Base-by-base conservation (phyloP, 164 flowering plant species). In the Echeveria elegans region DNA sequence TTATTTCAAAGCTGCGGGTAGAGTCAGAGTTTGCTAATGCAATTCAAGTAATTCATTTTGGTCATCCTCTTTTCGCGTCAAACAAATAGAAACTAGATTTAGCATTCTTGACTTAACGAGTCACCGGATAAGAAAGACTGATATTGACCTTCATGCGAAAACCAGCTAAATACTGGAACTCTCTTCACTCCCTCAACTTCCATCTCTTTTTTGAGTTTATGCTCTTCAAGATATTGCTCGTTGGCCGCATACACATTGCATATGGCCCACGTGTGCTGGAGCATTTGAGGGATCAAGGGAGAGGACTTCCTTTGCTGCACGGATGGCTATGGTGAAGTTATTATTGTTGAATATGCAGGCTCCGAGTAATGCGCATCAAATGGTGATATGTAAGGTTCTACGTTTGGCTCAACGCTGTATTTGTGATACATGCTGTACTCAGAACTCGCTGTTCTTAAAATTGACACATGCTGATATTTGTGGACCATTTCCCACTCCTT, bases 91-190 rank as follows among this genome's bases (percentile, higher is more conserved):
- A 41, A 72, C 36, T 16, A 70, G 66, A 6, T 24, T 23, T 2
- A 73, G 59, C 21, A 76, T 76, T 75, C 66, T 26, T 74, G 68
- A 23, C 74, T 70, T 52, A 75, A 59, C 67, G 65, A 77, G 63
- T 82, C 86, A 32, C 88, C 86, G 9, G 84, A 80, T 24, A 80
- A 56, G 70, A 86, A 84, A 40, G 74, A 64, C 62, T 75, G 75
- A 70, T 65, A 67, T 66, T 24, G 65, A 2, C 83, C 86, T 68
- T 72, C 73, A 52, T 77, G 31, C 56, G 67, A 16, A 56, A 83
- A 76, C 91, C 91, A 86, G 71, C 91, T 86, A 70, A 82, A 83
- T 4, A 88, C 91, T 66, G 88, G 83, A 69, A 45, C 69, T 64
- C 83, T 84, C 52, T 70, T 81, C 71, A 82, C 78, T 30, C 89